Base-by-base conservation (phyloP, 1,284 basidiomycete species). In the Hortiboletus rubellus region DNA sequence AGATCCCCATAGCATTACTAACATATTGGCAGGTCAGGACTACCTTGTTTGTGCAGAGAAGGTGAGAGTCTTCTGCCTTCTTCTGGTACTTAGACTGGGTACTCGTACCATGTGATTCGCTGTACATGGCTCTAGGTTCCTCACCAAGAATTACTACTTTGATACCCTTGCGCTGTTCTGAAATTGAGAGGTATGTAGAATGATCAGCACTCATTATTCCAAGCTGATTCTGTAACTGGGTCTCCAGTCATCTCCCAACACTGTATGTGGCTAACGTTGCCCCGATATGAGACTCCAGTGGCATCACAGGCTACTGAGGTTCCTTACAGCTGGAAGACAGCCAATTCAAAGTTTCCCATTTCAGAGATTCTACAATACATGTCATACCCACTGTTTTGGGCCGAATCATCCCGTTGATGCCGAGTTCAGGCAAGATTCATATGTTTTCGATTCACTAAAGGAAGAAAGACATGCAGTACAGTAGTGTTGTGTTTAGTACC, bases 41-140 rank as follows among this genome's bases (percentile, higher is more conserved):
- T 82, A 81, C 60, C 68, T 83, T 72, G 72, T 84, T 37, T 81
- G 82, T 9, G 68, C 76, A 47, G 76, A 76, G 55, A 83, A 82
- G 71, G 79, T 74, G 30, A 51, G 27, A 27, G 27, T 12, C n/a
- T 31, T 37, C 31, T 27, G 34, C 14, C 46, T 30, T 38, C 12
- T 50, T 18, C 34, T 14, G 27, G 37, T 15, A n/a, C n/a, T 22
- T 22, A 22, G 22, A 22, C 22, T 8, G 3, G 11, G 37, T 27
- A 15, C 12, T 34, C 3, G 47, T 18, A 18, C 4, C 8, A 31
- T n/a, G 57, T n/a, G 31, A 7, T 46, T 46, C 17, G 63, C 40
- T 24, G 5, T 33, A 14, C n/a, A 30, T 40, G 12, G 15, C 40
- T 48, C 30, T 22, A 22, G 22, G 22, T 27, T 27, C 7, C 5